phyloP scores from a whole-genome alignment of 768 basidiomycete species.

The Calocera viscosa region DNA sequence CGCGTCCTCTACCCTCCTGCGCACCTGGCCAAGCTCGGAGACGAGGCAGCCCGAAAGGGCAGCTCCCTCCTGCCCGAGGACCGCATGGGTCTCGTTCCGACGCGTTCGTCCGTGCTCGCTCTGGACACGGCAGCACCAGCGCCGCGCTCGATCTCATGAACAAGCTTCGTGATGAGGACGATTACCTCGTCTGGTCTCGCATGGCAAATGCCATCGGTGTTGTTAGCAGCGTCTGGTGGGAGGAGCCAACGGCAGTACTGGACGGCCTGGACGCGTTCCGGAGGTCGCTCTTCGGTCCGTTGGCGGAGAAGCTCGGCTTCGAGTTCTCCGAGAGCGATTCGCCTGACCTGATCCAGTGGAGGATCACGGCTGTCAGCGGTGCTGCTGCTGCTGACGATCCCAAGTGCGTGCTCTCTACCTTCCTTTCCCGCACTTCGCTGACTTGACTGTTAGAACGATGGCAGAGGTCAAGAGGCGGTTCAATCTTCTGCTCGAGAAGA shows the following conservation, averaged over 20 bases:
- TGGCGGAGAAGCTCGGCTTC: slow-evolving; percentile 68
- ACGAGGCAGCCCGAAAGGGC: slow-evolving; percentile 55
- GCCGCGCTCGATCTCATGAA: slow-evolving; percentile 63
- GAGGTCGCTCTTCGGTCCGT: slow-evolving; percentile 44
- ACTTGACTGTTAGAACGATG: slow-evolving; percentile 49
- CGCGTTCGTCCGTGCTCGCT: slow-evolving; percentile 68
- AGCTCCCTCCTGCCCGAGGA: slow-evolving; percentile 69
- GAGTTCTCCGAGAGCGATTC: slow-evolving; percentile 56
- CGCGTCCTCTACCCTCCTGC: slow-evolving; percentile 78
- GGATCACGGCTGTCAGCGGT: slow-evolving; percentile 57
- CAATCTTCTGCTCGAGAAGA: slow-evolving; percentile 50
- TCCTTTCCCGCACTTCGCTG: slow-evolving; percentile 16
- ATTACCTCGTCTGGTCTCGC: slow-evolving; percentile 75
- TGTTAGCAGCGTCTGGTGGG: slow-evolving; percentile 70
- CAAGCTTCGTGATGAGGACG: slow-evolving; percentile 57
- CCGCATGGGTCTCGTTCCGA: too few relatives aligned
- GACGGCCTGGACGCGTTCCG: slow-evolving; percentile 46
- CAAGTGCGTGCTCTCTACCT: slow-evolving; percentile 16
- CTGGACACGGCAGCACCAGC: slow-evolving; percentile 66
- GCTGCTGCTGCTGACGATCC: slow-evolving; percentile 39
- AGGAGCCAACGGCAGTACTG: slow-evolving; percentile 44
- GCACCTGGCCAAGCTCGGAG: slow-evolving; percentile 61
- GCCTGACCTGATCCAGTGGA: slow-evolving; percentile 54
- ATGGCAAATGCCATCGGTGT: slow-evolving; percentile 44
- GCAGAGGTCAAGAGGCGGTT: slow-evolving; percentile 62